phyloP scores from a whole-genome alignment of 1,284 basidiomycete species.

The Phellinidium pouzarii region DNA sequence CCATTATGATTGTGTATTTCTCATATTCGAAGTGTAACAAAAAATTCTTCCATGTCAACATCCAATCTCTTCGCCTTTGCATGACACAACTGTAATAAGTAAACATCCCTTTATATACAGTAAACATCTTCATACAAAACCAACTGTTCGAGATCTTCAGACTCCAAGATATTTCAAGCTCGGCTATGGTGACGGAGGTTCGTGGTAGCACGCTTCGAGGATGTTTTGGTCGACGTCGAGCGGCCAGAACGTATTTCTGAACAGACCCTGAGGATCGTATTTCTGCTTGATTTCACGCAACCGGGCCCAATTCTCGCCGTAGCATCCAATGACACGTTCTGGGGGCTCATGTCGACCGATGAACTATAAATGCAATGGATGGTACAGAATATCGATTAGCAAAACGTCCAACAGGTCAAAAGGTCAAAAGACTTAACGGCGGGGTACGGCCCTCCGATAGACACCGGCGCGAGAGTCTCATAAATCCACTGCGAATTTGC shows the following conservation, averaged over 20 bases:
- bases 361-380: slow-evolving; percentile 56
- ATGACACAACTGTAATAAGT: background rate
- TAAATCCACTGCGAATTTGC: slow-evolving; percentile 60
- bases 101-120: background rate
- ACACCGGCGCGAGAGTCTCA: slow-evolving; percentile 58
- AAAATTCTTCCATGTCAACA: background rate
- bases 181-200: slow-evolving; percentile 44
- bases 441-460: slow-evolving; percentile 73
- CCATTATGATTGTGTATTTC: background rate
- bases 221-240: slow-evolving; percentile 44
- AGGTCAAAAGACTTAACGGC: slow-evolving; percentile 47
- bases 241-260: slow-evolving; percentile 75
- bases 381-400: slow-evolving; percentile 20
- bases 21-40: background rate
- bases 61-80: background rate
- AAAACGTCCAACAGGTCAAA: slow-evolving; percentile 13
- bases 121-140: no score
- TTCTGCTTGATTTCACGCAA: slow-evolving; percentile 61
- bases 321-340: slow-evolving; percentile 58
- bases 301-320: slow-evolving; percentile 65
- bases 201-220: slow-evolving; percentile 45
- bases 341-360: slow-evolving; percentile 63
- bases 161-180: no score
- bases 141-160: no score
- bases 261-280: slow-evolving; percentile 71